Evolutionary conservation across 1,284 basidiomycete genomes (phyloP).

Genomic region (Bondarzewia mesenterica): DNA sequence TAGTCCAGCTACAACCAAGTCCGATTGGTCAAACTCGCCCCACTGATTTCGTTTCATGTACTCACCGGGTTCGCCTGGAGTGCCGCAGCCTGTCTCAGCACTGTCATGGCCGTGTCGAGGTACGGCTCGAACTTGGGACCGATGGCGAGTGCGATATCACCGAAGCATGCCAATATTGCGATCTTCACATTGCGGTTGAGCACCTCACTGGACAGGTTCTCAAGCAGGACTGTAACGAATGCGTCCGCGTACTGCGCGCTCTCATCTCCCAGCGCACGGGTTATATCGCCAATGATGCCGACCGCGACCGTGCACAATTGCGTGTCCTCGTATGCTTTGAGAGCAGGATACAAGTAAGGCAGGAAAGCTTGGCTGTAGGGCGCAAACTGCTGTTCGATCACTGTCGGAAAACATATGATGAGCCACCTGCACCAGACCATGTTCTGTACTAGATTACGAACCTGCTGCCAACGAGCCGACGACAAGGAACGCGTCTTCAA

Average conservation of each 20-base stretch:
- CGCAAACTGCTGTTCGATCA: slow-evolving; percentile 79
- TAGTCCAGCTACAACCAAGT: slow-evolving; percentile 58
- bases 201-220: slow-evolving; percentile 88
- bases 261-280: slow-evolving; percentile 83
- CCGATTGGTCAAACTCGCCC: slow-evolving; percentile 5
- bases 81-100: slow-evolving; percentile 85
- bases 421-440: not conserved
- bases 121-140: slow-evolving; percentile 85
- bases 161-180: slow-evolving; percentile 90
- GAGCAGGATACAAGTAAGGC: slow-evolving; percentile 84
- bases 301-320: slow-evolving; percentile 94
- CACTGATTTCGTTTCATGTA: slow-evolving; percentile 4
- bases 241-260: slow-evolving; percentile 77
- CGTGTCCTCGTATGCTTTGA: slow-evolving; percentile 91
- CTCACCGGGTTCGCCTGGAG: slow-evolving; percentile 80
- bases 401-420: slow-evolving; percentile 23
- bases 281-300: slow-evolving; percentile 93
- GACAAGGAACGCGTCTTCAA: slow-evolving; percentile 95
- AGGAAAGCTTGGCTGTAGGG: slow-evolving; percentile 90
- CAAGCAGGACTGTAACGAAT: slow-evolving; percentile 88
- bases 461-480: slow-evolving; percentile 84
- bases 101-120: slow-evolving; percentile 84
- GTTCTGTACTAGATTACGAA: slow-evolving; percentile 22
- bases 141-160: slow-evolving; percentile 93
- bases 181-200: slow-evolving; percentile 96